Conservation (phyloP, 129 eudicot genomes). For the Tagetes patula region DNA sequence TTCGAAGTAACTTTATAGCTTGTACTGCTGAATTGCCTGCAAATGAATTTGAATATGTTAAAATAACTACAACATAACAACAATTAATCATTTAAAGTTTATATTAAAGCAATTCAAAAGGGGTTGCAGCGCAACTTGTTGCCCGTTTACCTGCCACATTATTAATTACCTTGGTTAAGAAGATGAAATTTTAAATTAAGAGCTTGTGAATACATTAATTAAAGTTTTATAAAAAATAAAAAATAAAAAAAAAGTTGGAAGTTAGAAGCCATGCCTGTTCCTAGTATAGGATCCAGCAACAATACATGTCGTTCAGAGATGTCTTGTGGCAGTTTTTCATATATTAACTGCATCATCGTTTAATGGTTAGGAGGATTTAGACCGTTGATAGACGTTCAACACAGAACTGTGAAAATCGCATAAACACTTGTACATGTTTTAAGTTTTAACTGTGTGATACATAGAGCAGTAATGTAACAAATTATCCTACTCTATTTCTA, state of each 20-base stretch:
- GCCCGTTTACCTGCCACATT: too few relatives aligned
- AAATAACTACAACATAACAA: neutral
- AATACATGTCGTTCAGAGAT: slow-evolving; percentile 81
- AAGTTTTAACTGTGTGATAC: too few relatives aligned
- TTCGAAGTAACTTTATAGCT: slow-evolving; percentile 72
- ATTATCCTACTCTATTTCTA: too few relatives aligned
- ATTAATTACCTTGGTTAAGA: too few relatives aligned
- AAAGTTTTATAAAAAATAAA: too few relatives aligned
- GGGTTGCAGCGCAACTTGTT: too few relatives aligned
- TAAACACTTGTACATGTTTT: too few relatives aligned
- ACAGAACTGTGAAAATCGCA: too few relatives aligned
- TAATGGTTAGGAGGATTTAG: slow-evolving; percentile 1
- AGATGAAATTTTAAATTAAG: too few relatives aligned
- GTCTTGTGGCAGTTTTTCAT: slow-evolving; percentile 78
- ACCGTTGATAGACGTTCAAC: neutral
- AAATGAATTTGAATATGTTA: neutral
- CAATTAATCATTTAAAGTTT: slow-evolving; percentile 3
- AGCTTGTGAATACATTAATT: too few relatives aligned
- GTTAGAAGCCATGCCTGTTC: slow-evolving; percentile 57
- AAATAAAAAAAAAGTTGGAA: neutral
- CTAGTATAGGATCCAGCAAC: slow-evolving; percentile 78
- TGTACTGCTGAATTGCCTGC: slow-evolving; percentile 89
- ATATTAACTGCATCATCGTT: slow-evolving; percentile 53
- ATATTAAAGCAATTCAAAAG: neutral
- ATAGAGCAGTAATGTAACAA: too few relatives aligned